Conservation (phyloP, 129 eudicot species). For the Ambrosia artemisiifolia region DNA sequence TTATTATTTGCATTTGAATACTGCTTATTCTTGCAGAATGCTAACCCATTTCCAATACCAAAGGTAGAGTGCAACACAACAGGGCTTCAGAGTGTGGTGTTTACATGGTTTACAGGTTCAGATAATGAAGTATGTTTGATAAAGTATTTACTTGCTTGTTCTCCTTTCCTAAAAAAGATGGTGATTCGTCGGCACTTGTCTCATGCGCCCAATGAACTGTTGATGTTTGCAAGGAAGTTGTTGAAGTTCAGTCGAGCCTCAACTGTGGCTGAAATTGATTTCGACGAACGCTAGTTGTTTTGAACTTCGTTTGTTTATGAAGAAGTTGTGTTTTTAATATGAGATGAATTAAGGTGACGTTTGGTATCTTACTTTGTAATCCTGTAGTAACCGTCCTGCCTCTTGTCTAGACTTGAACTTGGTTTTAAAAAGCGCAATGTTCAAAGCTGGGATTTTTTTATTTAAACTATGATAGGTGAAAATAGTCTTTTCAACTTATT, state of each 20-base stretch:
- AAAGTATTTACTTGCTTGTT: slow-evolving; percentile 8
- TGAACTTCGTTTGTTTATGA: background rate
- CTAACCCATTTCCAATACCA: too few species aligned
- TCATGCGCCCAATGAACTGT: background rate
- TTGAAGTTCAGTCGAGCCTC: background rate
- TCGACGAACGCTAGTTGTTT: background rate
- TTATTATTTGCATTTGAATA: background rate
- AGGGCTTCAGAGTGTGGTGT: background rate
- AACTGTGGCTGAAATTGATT: background rate
- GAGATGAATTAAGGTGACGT: too few species aligned
- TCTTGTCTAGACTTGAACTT: too few species aligned
- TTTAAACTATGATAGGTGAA: too few species aligned
- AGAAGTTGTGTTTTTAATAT: too few species aligned
- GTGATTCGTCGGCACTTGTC: background rate
- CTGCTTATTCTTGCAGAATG: too few species aligned
- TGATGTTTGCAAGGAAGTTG: background rate
- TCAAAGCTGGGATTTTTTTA: too few species aligned
- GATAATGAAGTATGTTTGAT: background rate
- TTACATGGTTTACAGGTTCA: background rate
- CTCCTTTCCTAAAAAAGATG: background rate
- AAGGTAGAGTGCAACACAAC: background rate
- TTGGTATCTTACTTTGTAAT: too few species aligned
- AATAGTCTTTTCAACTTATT: too few species aligned
- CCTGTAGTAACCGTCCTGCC: too few species aligned
- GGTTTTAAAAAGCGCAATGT: too few species aligned